These are phyloP conservation scores for Coleophoma crateriformis DNA, from an alignment of 2,329 filamentous ascomycete genomes.

Conservation along the genomic window DNA sequence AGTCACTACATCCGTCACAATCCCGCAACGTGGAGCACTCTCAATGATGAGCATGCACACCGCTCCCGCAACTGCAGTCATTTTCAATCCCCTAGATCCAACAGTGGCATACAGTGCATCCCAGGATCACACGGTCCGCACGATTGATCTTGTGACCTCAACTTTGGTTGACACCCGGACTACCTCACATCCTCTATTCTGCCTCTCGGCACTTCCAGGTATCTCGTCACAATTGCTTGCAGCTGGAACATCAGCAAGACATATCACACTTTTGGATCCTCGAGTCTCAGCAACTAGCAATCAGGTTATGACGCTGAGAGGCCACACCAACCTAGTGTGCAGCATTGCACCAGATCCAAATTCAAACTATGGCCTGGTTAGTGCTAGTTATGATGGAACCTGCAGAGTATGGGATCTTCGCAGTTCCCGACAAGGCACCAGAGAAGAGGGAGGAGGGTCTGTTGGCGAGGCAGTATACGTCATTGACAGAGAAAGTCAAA, in stretches of 20 bases:
- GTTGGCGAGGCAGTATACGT: conserved; percentile 70
- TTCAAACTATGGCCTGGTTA: conserved; percentile 78
- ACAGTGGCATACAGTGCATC: conserved; percentile 90
- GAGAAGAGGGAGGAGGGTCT: conserved; percentile 52
- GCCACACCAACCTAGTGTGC: conserved; percentile 72
- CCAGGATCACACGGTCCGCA: conserved; percentile 85
- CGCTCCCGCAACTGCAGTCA: conserved; percentile 68
- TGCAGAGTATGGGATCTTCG: conserved; percentile 92
- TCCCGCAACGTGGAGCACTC: conserved; percentile 69
- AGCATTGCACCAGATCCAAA: conserved; percentile 42
- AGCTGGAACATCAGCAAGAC: conserved; percentile 76
- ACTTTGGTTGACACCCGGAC: conserved; percentile 75
- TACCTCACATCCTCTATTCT: conserved; percentile 78
- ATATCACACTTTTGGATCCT: conserved; percentile 91
- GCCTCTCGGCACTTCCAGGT: conserved; percentile 66
- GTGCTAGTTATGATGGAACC: conserved; percentile 86
- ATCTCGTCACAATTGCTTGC: conserved; percentile 46
- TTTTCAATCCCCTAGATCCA: conserved; percentile 79
- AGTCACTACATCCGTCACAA: conserved; percentile 43
- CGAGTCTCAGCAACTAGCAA: conserved; percentile 71
- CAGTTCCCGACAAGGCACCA: conserved; percentile 53
- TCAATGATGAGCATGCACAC: conserved; percentile 66
- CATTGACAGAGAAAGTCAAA: conserved; percentile 69
- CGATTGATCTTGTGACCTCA: conserved; percentile 82
- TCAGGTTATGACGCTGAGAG: conserved; percentile 83